A percentile compares a stretch with the other conserved stretches of the same genome.
Evolutionary conservation across 495 filamentous ascomycete species (phyloP).

Genomic region (Penicillium atrosanguineum): DNA sequence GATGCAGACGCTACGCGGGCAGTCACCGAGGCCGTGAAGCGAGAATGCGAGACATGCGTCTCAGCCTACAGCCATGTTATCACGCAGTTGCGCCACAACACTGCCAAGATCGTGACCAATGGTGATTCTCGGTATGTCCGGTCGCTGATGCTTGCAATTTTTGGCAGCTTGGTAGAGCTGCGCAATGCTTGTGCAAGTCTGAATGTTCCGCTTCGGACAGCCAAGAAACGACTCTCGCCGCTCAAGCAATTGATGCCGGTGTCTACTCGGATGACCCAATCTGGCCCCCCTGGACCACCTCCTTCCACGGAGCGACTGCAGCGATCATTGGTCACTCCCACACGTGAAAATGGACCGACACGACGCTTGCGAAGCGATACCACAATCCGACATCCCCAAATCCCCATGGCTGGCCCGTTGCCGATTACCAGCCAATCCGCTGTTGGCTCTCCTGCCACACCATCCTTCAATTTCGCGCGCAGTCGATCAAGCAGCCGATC

Average conservation of each 20-base stretch:
- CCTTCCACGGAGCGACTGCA: conserved; percentile 27
- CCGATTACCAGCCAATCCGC: conserved; percentile 28
- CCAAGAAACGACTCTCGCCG: conserved; percentile 20
- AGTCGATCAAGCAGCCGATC: conserved; percentile 53
- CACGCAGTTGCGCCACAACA: conserved; percentile 64
- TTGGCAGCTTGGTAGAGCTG: conserved; percentile 76
- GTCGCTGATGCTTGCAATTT: conserved; percentile 75
- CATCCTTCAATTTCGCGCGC: conserved; percentile 36
- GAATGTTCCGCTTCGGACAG: conserved; percentile 25
- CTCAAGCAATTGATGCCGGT: conserved; percentile 29
- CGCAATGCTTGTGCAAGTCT: conserved; percentile 53
- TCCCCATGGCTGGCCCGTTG: conserved; percentile 23
- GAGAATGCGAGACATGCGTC: conserved; percentile 70
- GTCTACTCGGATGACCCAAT: conserved; percentile 10
- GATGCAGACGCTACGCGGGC: conserved; percentile 44
- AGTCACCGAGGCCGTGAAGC: conserved; percentile 53
- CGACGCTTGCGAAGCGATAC: conserved; percentile 61
- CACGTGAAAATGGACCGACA: conserved; percentile 49
- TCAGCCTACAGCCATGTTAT: conserved; percentile 74
- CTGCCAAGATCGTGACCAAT: conserved; percentile 67
- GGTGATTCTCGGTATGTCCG: conserved; percentile 77
- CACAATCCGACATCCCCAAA: conserved; percentile 57
- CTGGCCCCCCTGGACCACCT: conserved; percentile 4
- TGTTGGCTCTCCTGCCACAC: conserved; percentile 35
- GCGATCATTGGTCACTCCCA: conserved; percentile 60